Evolutionary conservation across 1,284 basidiomycete genomes (phyloP), one percentile per base, ranked within the genome.

Genomic region (Testicularia cyperi): DNA sequence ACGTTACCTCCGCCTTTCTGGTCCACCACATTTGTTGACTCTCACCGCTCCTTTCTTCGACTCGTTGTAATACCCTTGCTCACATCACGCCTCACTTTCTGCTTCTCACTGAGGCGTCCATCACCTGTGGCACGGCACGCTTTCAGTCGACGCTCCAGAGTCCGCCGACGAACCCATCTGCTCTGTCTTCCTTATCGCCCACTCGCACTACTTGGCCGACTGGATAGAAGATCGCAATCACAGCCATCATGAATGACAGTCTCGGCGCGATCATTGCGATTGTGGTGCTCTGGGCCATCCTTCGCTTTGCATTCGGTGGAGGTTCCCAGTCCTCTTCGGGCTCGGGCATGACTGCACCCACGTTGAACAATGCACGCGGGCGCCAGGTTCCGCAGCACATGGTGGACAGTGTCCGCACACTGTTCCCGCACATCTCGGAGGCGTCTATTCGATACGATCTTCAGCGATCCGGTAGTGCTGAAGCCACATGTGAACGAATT

Each of bases 371-470:
- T 2, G 49, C 60, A 10, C 60, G 60, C 24, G 35, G 54, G 5
- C 44, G 60, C 14, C 60, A 44, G 30, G 38, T 53, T 2, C 58
- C 54, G 14, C 68, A 68, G 35, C 43, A 64, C 22, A 68, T 63
- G 65, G 56, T 73, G 31, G 64, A 70, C 25, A 44, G 65, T 16
- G 67, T 73, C 42, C 42, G 60, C 40, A 40, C 67, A 21, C 64
- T 73, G 41, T 73, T 73, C 47, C 70, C 70, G 8, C 64, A 73
- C 41, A 62, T 73, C 18, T 44, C 70, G 6, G 67, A 69, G 14
- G 56, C 55, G 7, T 60, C 68, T 5, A 73, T 73, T 12, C 66
- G 69, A 14, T 71, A 68, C 41, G 70, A 73, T 32, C 57, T 73
- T 5, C 47, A 58, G 21, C 41, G 60, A 4, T 61, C 66, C 0